Evolutionary conservation across 768 basidiomycete genomes (phyloP).

Genomic region (Tremella fuciformis): DNA sequence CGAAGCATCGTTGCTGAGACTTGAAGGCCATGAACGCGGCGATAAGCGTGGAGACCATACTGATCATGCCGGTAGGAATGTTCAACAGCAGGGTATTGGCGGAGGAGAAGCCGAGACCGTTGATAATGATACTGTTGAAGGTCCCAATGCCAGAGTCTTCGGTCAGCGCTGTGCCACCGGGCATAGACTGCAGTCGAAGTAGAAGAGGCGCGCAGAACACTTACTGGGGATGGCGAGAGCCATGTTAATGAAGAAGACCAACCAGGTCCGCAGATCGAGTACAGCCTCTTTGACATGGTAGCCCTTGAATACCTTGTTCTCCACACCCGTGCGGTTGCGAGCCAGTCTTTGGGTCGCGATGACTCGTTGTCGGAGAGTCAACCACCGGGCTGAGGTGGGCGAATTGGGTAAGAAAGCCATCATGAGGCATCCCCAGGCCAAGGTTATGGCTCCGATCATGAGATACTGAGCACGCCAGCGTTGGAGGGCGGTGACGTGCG

Average conservation of each 20-base stretch:
- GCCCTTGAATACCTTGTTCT: conserved; percentile 32
- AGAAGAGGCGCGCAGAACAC: not conserved
- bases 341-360: conserved; percentile 29
- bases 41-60: conserved; percentile 28
- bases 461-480: conserved; percentile 37
- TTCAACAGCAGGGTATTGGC: conserved; percentile 20
- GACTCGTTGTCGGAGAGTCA: conserved; percentile 32
- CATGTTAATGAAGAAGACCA: conserved; percentile 37
- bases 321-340: conserved; percentile 34
- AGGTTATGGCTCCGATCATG: conserved; percentile 32
- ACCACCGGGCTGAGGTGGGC: conserved; percentile 36
- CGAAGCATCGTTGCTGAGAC: conserved; percentile 9
- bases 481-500: conserved; percentile 5
- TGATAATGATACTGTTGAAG: conserved; percentile 31
- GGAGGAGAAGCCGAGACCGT: conserved; percentile 22
- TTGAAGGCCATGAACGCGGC: conserved; percentile 29
- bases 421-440: conserved; percentile 26
- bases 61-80: conserved; percentile 40
- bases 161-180: no score
- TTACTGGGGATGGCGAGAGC: conserved; percentile 34
- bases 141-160: not conserved
- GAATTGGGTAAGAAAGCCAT: conserved; percentile 32
- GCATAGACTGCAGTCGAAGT: no score
- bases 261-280: conserved; percentile 34
- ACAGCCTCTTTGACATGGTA: conserved; percentile 31